Evolutionary conservation across 1,284 basidiomycete species (phyloP).

Genomic region (Clitocybe nebularis): DNA sequence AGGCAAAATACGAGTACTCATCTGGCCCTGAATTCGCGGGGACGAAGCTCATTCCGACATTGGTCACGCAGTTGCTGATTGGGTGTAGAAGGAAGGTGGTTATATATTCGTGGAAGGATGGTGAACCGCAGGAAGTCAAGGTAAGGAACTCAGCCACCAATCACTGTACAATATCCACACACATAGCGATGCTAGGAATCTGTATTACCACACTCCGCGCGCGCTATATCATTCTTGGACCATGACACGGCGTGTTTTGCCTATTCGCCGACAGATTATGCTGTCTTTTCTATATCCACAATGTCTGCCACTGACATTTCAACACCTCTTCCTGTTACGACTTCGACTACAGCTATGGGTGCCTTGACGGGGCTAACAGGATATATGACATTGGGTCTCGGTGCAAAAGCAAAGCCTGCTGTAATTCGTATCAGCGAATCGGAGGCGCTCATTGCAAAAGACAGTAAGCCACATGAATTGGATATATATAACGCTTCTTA

Average conservation of each 20-base stretch:
- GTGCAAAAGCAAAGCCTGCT: slow-evolving; percentile 67
- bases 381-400: slow-evolving; percentile 84
- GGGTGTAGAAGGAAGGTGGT: slow-evolving; percentile 86
- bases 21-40: slow-evolving; percentile 30
- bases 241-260: slow-evolving; percentile 67
- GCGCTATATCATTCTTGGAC: slow-evolving; percentile 68
- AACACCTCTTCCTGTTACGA: slow-evolving; percentile 41
- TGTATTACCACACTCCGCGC: slow-evolving; percentile 79
- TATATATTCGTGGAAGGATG: slow-evolving; percentile 85
- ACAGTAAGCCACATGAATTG: slow-evolving; percentile 57
- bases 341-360: slow-evolving; percentile 56
- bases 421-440: slow-evolving; percentile 59
- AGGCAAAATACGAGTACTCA: slow-evolving; percentile 17
- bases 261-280: slow-evolving; percentile 74
- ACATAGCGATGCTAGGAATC: slow-evolving; percentile 55
- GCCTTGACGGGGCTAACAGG: slow-evolving; percentile 79
- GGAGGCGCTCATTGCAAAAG: slow-evolving; percentile 76
- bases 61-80: slow-evolving; percentile 77
- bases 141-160: slow-evolving; percentile 31
- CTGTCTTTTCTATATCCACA: slow-evolving; percentile 64
- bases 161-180: no score
- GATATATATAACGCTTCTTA: not conserved
- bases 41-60: slow-evolving; percentile 47
- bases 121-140: slow-evolving; percentile 72
- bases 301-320: slow-evolving; percentile 57